Evolutionary conservation across 1,139 yeast species (phyloP), one percentile per base, ranked within the genome.

Genomic region (Zhuliangozyma parablackwelliae): DNA sequence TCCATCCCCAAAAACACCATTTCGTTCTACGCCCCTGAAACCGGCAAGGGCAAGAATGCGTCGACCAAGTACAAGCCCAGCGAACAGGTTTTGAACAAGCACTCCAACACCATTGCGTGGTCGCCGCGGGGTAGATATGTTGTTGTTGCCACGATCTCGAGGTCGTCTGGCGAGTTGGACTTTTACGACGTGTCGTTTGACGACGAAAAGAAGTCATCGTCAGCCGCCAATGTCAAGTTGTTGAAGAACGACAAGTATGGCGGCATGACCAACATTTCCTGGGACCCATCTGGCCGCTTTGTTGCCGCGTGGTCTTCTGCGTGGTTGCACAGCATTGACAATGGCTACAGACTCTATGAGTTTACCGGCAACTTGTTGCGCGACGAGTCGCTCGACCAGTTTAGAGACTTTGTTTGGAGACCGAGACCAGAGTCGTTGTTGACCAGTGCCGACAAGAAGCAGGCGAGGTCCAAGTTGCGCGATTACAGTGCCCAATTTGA

Each of bases 241-340:
- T 69, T 84, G 49, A 80, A 77, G 47, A 65, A 76, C 32, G 83
- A 81, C 42, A 79, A 78, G 50, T 84, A 73, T 57, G 72, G 78
- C 41, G 95, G 96, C 45, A 78, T 90, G 70, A 85, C 96, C 38
- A 88, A 84, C 57, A 60, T 89, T 45, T 72, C 82, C 39, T 94
- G 98, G 98, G 98, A 94, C 61, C 94, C 96, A 41, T 84, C 96
- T 32, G 98, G 98, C 49, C 78, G 97, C 63, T 89, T 72, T 59
- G 69, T 90, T 41, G 82, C 94, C 36, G 88, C 86, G 11, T 85
- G 94, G 87, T 87, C 96, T 6, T 83, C 96, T 12, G 63, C 78
- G 34, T 84, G 95, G 90, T 77, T 85, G 53, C 94, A 86, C 57
- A 77, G 80, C 54, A 75, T 85, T 48, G 96, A 88, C 57, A 88